Evolutionary conservation across 2,329 filamentous ascomycete genomes (phyloP), one percentile per base, ranked within the genome.

Genomic region (Curvularia verruculosa): DNA sequence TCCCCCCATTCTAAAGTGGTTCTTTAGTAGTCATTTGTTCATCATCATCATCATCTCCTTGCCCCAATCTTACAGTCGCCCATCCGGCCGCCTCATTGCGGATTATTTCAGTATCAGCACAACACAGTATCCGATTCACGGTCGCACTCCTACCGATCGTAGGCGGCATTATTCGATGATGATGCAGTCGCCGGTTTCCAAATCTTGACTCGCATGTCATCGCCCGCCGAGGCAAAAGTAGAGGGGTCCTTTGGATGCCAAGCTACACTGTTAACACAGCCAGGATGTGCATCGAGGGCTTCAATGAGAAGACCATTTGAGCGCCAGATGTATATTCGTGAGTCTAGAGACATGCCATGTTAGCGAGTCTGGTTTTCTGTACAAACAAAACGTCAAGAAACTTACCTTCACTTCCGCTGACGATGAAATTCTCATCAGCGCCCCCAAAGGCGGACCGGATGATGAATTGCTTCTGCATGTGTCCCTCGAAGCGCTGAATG

Each of bases 201-300:
- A 89, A 99, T 92, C 78, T 89, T 88, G 62, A 98, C 88, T 72
- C 85, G 87, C 52, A 84, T 83, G 71, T 98, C 95, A 74, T 99
- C 95, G 18, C 94, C 93, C 56, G 91, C 94, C 12, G 92, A 94
- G 15, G 92, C 95, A 77, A 97, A 91, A 81, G 97, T 89, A 59
- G 85, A 86, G 1, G 91, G 87, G 70, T 97, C 86, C 10, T 80
- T 83, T 1, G 95, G 93, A 69, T 94, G 95, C 94, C 95, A 99
- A 21, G 89, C 84, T 36, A 96, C 90, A 7, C 91, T 86, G 73
- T 97, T 98, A 63, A 95, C 94, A 58, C 86, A 88, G 31, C 92
- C 89, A 6, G 81, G 79, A 67, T 98, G 94, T 0, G 88, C 93
- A 29, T 87, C 84, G 2, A 98, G 80, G 46, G 85, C 88, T 70